Evolutionary conservation across 1,284 basidiomycete species (phyloP).

Genomic region (Cryptococcus deneoformans): DNA sequence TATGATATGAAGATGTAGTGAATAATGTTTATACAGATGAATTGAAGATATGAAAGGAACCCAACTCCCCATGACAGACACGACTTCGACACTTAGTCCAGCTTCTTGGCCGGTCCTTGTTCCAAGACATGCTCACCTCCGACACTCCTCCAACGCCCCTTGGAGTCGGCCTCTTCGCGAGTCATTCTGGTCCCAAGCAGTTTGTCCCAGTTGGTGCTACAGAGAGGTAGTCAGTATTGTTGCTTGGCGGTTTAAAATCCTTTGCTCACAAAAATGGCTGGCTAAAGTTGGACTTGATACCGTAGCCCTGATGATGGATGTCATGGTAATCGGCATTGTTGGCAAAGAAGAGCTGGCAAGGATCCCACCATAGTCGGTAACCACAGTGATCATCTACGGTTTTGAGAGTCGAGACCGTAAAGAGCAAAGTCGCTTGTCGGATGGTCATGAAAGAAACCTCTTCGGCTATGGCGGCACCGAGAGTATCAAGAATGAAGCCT

Average conservation of each 20-base stretch:
- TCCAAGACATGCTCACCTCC: conserved; percentile 13
- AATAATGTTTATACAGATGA: background rate
- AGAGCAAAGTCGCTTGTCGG: conserved; percentile 83
- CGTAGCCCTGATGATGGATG: conserved; percentile 91
- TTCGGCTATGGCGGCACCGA: conserved; percentile 79
- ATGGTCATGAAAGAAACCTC: conserved; percentile 65
- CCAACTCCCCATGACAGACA: no score
- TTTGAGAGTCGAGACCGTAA: conserved; percentile 81
- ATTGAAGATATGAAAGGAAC: background rate
- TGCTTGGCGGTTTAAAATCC: conserved; percentile 1
- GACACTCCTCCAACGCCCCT: conserved; percentile 24
- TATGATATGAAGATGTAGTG: background rate
- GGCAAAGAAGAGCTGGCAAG: conserved; percentile 77
- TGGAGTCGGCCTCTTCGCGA: conserved; percentile 35
- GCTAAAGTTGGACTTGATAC: conserved; percentile 94
- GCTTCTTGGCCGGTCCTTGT: conserved; percentile 12
- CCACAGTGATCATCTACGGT: conserved; percentile 99
- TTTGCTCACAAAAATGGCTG: conserved; percentile 72
- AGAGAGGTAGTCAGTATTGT: background rate
- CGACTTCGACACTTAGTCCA: conserved; percentile 4
- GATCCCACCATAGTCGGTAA: conserved; percentile 84
- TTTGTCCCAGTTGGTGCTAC: conserved; percentile 49
- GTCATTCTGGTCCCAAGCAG: conserved; percentile 49
- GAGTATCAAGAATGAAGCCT: conserved; percentile 84
- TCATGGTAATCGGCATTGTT: conserved; percentile 99